phyloP scores from a whole-genome alignment of 768 basidiomycete species.

The Suillus decipiens region DNA sequence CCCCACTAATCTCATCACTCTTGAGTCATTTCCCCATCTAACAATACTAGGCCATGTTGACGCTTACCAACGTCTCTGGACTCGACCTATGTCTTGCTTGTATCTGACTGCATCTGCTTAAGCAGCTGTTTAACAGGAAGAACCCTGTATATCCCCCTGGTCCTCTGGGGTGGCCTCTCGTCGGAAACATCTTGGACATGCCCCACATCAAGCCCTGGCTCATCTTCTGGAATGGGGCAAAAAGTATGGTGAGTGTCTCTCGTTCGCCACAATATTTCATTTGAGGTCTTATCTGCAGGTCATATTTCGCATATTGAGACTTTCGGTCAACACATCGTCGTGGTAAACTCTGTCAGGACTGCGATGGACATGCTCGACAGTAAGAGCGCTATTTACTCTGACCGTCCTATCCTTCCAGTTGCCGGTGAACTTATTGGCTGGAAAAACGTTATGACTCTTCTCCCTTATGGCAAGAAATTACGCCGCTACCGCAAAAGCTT shows the following conservation, averaged over 20 bases:
- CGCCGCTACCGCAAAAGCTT: conserved; percentile 44
- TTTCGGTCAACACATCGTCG: conserved; percentile 57
- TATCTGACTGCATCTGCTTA: conserved; percentile 29
- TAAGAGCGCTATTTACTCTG: conserved; percentile 65
- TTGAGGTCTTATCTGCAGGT: conserved; percentile 37
- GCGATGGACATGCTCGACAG: conserved; percentile 67
- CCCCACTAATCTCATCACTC: neutral
- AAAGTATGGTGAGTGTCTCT: conserved; percentile 40
- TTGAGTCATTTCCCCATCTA: neutral
- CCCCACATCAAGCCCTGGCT: conserved; percentile 48
- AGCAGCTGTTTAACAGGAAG: conserved; percentile 24
- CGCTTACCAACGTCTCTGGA: conserved; percentile 29
- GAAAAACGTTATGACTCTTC: conserved; percentile 37
- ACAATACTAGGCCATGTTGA: conserved; percentile 7
- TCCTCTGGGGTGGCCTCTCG: conserved; percentile 43
- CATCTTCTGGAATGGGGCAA: conserved; percentile 46
- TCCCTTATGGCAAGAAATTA: conserved; percentile 42
- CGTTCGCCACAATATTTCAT: neutral
- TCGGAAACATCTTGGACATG: conserved; percentile 55
- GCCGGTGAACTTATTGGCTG: conserved; percentile 36
- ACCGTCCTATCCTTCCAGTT: conserved; percentile 53
- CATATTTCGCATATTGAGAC: conserved; percentile 61
- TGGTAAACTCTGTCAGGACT: conserved; percentile 52
- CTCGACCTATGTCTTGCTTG: conserved; percentile 34
- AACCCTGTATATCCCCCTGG: conserved; percentile 43